Conservation (phyloP, 306 rosid species). For the Gillenia trifoliata region DNA sequence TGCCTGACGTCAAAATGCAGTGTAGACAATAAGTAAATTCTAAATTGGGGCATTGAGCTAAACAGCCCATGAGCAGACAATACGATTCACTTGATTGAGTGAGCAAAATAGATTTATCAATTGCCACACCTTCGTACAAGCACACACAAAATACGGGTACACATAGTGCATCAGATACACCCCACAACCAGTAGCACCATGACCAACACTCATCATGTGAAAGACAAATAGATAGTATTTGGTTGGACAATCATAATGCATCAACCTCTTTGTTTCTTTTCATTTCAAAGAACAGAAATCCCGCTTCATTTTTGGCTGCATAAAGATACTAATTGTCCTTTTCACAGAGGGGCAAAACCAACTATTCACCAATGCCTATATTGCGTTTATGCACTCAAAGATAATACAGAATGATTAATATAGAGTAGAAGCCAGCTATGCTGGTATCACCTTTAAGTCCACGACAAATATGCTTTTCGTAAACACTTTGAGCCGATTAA, state of each 20-base stretch:
- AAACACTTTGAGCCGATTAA: not conserved
- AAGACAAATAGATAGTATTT: not conserved
- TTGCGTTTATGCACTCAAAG: not conserved
- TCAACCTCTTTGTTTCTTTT: not conserved
- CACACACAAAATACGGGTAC: not conserved
- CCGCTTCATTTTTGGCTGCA: not conserved
- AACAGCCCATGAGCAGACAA: constrained; percentile 1
- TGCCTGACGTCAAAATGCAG: not conserved
- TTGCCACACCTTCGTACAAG: not conserved
- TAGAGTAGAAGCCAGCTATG: not conserved
- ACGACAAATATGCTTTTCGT: not conserved
- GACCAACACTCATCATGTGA: not conserved
- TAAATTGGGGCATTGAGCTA: not conserved
- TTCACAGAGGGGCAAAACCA: no score
- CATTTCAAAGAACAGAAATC: not conserved
- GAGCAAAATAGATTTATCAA: not conserved
- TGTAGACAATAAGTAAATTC: not conserved
- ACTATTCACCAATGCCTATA: not conserved
- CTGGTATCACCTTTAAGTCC: not conserved
- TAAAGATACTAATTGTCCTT: not conserved
- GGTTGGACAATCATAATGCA: not conserved
- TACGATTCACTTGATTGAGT: not conserved
- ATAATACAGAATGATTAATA: not conserved
- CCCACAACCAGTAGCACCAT: not conserved
- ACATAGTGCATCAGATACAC: not conserved